Base-by-base conservation (phyloP, 2,329 filamentous ascomycete genomes). In the Ophiostoma montium region DNA sequence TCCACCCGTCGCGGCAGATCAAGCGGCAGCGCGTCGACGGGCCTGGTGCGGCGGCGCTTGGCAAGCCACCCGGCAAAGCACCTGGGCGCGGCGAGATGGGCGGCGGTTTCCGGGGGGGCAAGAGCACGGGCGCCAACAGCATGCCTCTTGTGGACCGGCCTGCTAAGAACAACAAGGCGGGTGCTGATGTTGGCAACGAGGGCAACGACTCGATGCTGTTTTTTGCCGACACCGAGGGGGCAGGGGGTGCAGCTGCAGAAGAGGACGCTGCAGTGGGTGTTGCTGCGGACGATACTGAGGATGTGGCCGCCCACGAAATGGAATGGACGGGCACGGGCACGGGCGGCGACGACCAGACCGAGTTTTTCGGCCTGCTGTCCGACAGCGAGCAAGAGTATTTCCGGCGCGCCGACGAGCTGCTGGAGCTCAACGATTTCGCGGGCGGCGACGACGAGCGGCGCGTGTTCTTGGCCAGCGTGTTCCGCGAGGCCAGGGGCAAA, bases 371-470 rank as follows among this genome's bases (percentile, higher is more conserved):
- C 55, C 82, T 95, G 71, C 80, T 98, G 23, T 84, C 87, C 58
- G 83, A 94, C 49, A 79, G 94, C 56, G 92, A 98, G 69, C 87
- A 95, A 62, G 89, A 95, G 64, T 95, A 95, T 65, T 98, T 96
- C 65, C 83, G 86, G 56, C 80, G 80, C 44, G 88, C 89, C 48
- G 89, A 94, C 68, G 84, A 94, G 63, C 74, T 94, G 67, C 80
- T 98, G 52, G 89, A 95, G 63, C 67, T 86, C 57, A 92, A 96
- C 67, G 80, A 90, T 62, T 96, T 96, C 62, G 78, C 76, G 36
- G 49, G 33, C 35, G 80, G 81, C 35, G 64, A 78, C 47, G 86
- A 95, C 57, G 84, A 88, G 57, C 75, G 81, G 51, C 69, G 71
- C 48, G 59, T 83, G 45, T 88, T 87, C 59, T 65, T 96, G 43